These are phyloP conservation scores for Aspergillus neoniger DNA, from an alignment of 2,329 filamentous ascomycete genomes.

Conservation along the genomic window DNA sequence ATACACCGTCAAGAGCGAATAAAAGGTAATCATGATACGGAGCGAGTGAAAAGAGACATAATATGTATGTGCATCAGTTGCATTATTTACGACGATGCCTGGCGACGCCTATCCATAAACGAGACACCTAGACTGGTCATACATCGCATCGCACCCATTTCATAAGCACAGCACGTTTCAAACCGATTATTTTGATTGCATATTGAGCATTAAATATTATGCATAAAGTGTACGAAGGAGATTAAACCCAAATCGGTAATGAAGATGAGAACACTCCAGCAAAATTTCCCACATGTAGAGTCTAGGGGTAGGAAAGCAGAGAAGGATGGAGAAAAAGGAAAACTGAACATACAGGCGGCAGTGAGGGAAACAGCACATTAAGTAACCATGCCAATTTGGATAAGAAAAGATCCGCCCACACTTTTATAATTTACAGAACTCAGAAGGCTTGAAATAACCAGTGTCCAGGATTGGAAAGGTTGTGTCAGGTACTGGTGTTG, in stretches of 20 bases:
- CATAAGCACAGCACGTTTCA: not conserved
- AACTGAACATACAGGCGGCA: not conserved
- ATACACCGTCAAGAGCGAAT: too few relatives aligned
- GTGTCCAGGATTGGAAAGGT: not conserved
- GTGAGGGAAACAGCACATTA: conserved; percentile 12
- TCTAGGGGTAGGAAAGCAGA: not conserved
- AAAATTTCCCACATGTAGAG: not conserved
- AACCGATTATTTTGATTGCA: not conserved
- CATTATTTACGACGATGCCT: too few relatives aligned
- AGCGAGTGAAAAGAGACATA: too few relatives aligned
- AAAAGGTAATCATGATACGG: too few relatives aligned
- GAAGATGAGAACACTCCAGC: not conserved
- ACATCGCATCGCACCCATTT: not conserved
- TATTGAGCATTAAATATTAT: not conserved
- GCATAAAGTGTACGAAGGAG: not conserved
- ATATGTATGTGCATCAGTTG: too few relatives aligned
- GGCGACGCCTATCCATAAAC: too few relatives aligned
- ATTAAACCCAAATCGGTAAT: not conserved
- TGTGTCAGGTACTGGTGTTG: not conserved
- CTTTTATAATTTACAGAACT: conserved; percentile 40
- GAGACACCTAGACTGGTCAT: not conserved
- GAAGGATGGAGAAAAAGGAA: not conserved
- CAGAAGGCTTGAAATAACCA: not conserved
- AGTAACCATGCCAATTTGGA: not conserved
- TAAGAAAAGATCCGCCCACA: conserved; percentile 30